These are phyloP conservation scores for Kluyveromyces starmeri DNA, from an alignment of 805 yeast genomes.

Conservation along the genomic window DNA sequence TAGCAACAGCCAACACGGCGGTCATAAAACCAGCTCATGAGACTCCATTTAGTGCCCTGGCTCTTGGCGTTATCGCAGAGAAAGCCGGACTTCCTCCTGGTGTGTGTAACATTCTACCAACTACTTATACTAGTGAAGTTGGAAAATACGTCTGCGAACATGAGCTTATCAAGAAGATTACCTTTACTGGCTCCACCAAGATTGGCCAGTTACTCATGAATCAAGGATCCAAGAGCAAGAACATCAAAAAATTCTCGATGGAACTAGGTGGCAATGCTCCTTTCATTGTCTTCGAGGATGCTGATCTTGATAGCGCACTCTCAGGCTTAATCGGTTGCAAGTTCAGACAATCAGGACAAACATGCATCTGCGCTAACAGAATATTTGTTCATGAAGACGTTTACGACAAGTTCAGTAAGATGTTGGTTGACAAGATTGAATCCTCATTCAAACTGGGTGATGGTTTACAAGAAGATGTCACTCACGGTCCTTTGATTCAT, in stretches of 20 bases:
- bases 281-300: slow-evolving; percentile 51
- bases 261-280: slow-evolving; percentile 68
- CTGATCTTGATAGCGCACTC: slow-evolving; percentile 48
- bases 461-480: slow-evolving; percentile 47
- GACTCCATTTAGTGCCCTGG: slow-evolving; percentile 54
- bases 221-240: slow-evolving; percentile 45
- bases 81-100: slow-evolving; percentile 58
- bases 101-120: slow-evolving; percentile 42
- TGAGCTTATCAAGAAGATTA: slow-evolving; percentile 44
- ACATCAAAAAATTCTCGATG: slow-evolving; percentile 53
- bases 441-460: slow-evolving; percentile 45
- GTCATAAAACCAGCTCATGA: slow-evolving; percentile 54
- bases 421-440: slow-evolving; percentile 38
- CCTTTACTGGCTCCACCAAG: slow-evolving; percentile 57
- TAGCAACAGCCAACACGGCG: slow-evolving; percentile 58
- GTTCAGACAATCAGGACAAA: slow-evolving; percentile 56
- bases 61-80: slow-evolving; percentile 44
- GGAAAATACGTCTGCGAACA: slow-evolving; percentile 53
- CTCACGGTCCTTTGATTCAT: slow-evolving; percentile 74
- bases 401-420: slow-evolving; percentile 52
- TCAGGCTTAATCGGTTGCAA: slow-evolving; percentile 44
- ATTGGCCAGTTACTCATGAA: slow-evolving; percentile 54
- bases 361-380: slow-evolving; percentile 64
- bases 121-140: slow-evolving; percentile 35
- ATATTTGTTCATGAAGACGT: slow-evolving; percentile 54